phyloP scores from a whole-genome alignment of 805 yeast species.

The Tetrapisispora taiwanensis region DNA sequence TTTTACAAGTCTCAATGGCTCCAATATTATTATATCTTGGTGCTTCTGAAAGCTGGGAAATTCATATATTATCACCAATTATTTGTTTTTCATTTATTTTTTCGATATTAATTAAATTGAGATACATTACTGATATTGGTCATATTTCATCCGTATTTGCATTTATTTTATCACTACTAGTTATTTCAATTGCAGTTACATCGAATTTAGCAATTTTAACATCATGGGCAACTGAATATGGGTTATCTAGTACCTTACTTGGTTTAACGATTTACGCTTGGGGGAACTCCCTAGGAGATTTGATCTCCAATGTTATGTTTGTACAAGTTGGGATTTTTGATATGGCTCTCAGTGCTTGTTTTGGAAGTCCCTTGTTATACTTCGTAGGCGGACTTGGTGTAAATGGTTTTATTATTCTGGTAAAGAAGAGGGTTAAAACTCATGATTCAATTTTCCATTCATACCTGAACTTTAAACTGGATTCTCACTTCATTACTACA shows the following conservation, averaged over 20 bases:
- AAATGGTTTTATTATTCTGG: slow-evolving; percentile 46
- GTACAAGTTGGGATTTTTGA: slow-evolving; percentile 74
- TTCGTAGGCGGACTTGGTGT: slow-evolving; percentile 71
- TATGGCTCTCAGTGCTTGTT: slow-evolving; percentile 92
- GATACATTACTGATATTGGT: background rate
- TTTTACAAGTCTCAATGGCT: slow-evolving; percentile 7
- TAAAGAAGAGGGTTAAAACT: slow-evolving; percentile 1
- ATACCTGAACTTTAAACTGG: slow-evolving; percentile 31
- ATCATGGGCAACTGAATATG: slow-evolving; percentile 46
- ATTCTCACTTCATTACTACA: slow-evolving; percentile 31
- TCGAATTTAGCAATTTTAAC: slow-evolving; percentile 51
- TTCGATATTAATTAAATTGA: background rate
- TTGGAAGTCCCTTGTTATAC: slow-evolving; percentile 83
- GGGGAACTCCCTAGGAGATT: slow-evolving; percentile 88
- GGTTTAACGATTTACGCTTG: slow-evolving; percentile 86
- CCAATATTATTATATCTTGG: slow-evolving; percentile 4
- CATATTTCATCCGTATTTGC: slow-evolving; percentile 38
- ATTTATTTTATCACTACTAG: slow-evolving; percentile 52
- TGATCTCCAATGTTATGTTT: slow-evolving; percentile 71
- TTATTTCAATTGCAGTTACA: slow-evolving; percentile 42
- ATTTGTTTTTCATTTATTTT: background rate
- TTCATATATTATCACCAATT: background rate
- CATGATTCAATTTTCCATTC: background rate
- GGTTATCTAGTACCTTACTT: slow-evolving; percentile 64
- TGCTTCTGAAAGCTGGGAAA: background rate